phyloP scores from a whole-genome alignment of 495 filamentous ascomycete species.

The Penicillium roqueforti region DNA sequence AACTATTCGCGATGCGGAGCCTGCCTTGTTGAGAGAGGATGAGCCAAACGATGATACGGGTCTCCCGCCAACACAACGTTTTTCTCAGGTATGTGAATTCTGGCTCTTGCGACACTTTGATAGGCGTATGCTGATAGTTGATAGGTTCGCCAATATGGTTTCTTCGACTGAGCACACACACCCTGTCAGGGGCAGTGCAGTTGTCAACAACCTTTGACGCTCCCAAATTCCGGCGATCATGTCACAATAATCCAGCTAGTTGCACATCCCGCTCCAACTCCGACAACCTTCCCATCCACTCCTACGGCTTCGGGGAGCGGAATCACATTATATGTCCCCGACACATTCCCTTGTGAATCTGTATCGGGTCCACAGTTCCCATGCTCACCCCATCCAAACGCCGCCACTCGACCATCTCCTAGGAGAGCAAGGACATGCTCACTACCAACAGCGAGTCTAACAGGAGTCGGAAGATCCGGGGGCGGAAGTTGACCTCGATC shows the following conservation, averaged over 20 bases:
- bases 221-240: slow-evolving; percentile 12
- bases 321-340: slow-evolving; percentile 59
- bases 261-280: slow-evolving; percentile 79
- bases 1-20: slow-evolving; percentile 28
- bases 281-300: slow-evolving; percentile 35
- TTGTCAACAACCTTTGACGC: background rate
- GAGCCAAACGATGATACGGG: slow-evolving; percentile 32
- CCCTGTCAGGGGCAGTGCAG: background rate
- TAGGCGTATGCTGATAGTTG: slow-evolving; percentile 13
- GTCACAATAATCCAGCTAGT: slow-evolving; percentile 72
- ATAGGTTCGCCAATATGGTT: slow-evolving; percentile 41
- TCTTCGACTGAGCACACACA: slow-evolving; percentile 36
- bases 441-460: slow-evolving; percentile 70
- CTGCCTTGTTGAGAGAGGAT: slow-evolving; percentile 20
- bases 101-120: background rate
- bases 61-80: slow-evolving; percentile 48
- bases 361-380: slow-evolving; percentile 81
- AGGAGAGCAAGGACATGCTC: slow-evolving; percentile 76
- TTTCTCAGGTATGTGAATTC: slow-evolving; percentile 41
- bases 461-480: slow-evolving; percentile 43
- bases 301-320: slow-evolving; percentile 35
- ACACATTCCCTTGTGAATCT: slow-evolving; percentile 59
- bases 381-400: slow-evolving; percentile 97
- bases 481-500: slow-evolving; percentile 81
- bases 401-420: slow-evolving; percentile 54